Conservation (phyloP, 768 basidiomycete genomes). For the Serendipita sp. region DNA sequence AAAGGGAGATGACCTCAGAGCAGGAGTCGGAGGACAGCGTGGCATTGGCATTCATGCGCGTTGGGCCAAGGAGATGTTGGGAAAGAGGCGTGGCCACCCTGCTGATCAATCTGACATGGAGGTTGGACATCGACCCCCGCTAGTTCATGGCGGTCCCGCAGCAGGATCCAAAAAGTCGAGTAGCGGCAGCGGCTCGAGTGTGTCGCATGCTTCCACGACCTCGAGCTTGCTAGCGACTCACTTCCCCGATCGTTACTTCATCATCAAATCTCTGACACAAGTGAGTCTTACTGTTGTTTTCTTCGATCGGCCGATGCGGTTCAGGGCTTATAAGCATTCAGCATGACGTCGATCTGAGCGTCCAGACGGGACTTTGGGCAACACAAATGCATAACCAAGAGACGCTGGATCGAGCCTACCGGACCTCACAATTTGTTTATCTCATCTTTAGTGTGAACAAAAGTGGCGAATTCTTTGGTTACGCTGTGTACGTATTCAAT, state of each 20-base stretch:
- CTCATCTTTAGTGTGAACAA: constrained; percentile 89
- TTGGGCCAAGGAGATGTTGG: constrained; percentile 52
- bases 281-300: constrained; percentile 23
- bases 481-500: constrained; percentile 44
- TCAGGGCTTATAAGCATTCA: constrained; percentile 17
- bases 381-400: constrained; percentile 88
- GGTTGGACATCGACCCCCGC: background rate
- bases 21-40: constrained; percentile 84
- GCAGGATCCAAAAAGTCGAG: constrained; percentile 13
- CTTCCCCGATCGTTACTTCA: constrained; percentile 84
- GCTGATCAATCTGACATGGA: background rate
- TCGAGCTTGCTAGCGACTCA: constrained; percentile 60
- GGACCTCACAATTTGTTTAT: constrained; percentile 77
- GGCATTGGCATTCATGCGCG: constrained; percentile 67
- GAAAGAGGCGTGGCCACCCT: constrained; percentile 20
- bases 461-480: constrained; percentile 88
- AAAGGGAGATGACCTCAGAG: constrained; percentile 68
- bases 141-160: constrained; percentile 11
- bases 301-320: background rate
- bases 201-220: constrained; percentile 60
- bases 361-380: constrained; percentile 68
- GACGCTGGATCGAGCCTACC: constrained; percentile 79
- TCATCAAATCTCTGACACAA: constrained; percentile 73
- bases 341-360: constrained; percentile 67
- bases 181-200: constrained; percentile 34